Evolutionary conservation across 495 filamentous ascomycete genomes (phyloP).

Genomic region (Lasiosphaeria hispida): DNA sequence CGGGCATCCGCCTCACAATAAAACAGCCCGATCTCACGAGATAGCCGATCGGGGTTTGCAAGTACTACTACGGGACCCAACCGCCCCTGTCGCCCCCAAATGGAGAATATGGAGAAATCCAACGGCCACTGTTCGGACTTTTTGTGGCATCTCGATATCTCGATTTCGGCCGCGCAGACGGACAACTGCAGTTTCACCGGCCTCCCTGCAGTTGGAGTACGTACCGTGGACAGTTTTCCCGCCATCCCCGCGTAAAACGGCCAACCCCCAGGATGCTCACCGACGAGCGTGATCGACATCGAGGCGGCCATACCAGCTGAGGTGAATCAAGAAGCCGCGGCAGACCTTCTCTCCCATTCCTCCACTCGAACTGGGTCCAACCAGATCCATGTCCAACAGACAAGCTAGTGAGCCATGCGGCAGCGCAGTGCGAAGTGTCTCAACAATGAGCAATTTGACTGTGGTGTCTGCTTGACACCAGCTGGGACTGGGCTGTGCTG

Average conservation of each 20-base stretch:
- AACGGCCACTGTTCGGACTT: too few relatives aligned
- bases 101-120: too few relatives aligned
- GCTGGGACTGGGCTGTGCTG: too few relatives aligned
- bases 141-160: too few relatives aligned
- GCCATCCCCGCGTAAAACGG: background rate
- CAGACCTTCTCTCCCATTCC: background rate
- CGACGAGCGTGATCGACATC: background rate
- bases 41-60: conserved; percentile 5
- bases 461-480: too few relatives aligned
- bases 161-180: background rate
- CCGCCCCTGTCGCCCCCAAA: background rate
- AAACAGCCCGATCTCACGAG: conserved; percentile 2
- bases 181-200: conserved; percentile 5
- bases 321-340: background rate
- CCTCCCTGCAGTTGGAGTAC: background rate
- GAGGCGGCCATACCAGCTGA: background rate
- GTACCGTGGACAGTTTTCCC: background rate
- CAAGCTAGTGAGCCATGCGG: too few relatives aligned
- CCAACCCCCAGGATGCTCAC: background rate
- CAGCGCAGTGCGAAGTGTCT: too few relatives aligned
- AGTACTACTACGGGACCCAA: background rate
- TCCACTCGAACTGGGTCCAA: too few relatives aligned
- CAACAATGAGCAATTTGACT: too few relatives aligned
- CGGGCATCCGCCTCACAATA: background rate
- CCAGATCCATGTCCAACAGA: too few relatives aligned